phyloP scores from a whole-genome alignment of 2,329 filamentous ascomycete genomes.

The Colletotrichum musae region DNA sequence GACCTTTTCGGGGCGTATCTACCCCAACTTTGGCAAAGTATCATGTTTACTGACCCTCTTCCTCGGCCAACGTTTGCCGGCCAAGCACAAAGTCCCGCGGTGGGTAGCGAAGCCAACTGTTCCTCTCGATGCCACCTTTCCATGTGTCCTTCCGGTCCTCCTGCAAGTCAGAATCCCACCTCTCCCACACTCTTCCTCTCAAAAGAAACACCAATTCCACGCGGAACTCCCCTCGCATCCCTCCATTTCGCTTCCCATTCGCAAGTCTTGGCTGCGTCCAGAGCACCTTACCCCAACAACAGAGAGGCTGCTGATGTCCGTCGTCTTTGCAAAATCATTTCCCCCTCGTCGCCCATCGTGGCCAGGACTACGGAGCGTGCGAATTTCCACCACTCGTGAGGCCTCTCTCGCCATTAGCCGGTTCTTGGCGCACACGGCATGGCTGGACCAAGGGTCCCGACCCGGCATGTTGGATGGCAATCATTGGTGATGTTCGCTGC shows the following conservation, averaged over 20 bases:
- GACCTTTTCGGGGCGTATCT: background rate
- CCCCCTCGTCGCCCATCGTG: background rate
- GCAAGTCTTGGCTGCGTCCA: constrained; percentile 20
- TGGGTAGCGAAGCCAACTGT: background rate
- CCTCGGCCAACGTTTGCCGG: background rate
- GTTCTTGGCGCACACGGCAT: constrained; percentile 14
- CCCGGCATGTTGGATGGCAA: constrained; percentile 5
- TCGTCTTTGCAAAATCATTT: background rate
- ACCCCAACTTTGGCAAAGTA: background rate
- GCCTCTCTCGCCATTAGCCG: constrained; percentile 12
- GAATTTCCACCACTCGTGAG: constrained; percentile 29
- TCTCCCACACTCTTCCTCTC: too few relatives aligned
- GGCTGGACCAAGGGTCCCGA: constrained; percentile 23
- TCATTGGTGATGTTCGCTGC: constrained; percentile 18
- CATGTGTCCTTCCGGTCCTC: background rate
- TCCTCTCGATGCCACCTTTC: background rate
- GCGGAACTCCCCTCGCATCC: background rate
- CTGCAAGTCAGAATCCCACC: too few relatives aligned
- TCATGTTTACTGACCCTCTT: background rate
- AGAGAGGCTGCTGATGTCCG: too few relatives aligned
- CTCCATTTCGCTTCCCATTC: constrained; percentile 6
- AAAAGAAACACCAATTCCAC: background rate
- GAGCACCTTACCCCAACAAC: background rate
- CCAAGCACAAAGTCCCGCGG: background rate
- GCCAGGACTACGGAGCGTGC: constrained; percentile 6